Percentiles rank a stretch among this genome's conserved stretches.
Evolutionary conservation across 345 rosid species (phyloP).

Genomic region (Abelmoschus esculentus): DNA sequence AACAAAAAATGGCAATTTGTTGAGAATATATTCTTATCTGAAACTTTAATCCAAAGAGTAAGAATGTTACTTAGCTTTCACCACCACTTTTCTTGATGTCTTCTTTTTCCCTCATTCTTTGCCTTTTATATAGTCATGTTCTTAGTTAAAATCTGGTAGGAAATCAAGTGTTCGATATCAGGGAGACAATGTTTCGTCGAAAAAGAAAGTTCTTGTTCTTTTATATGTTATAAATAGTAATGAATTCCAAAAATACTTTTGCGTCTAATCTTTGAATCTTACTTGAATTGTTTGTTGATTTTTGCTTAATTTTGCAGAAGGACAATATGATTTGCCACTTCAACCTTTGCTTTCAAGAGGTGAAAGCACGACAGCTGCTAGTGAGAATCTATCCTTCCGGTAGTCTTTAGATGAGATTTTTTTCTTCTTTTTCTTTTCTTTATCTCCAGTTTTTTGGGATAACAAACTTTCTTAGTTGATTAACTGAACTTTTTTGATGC

Average conservation of each 20-base stretch:
- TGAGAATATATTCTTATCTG: slow-evolving; percentile 37
- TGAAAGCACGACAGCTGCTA: slow-evolving; percentile 31
- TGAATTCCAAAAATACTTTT: not conserved
- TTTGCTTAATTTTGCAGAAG: slow-evolving; percentile 30
- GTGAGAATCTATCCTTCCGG: slow-evolving; percentile 49
- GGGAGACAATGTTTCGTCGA: slow-evolving; percentile 9
- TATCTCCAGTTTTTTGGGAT: not conserved
- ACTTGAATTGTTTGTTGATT: slow-evolving; percentile 1
- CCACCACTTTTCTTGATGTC: not conserved
- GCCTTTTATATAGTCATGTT: slow-evolving; percentile 8
- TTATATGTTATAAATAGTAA: not conserved
- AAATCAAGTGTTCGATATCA: slow-evolving; percentile 18
- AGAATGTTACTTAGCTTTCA: slow-evolving; percentile 17
- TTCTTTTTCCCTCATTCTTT: not conserved
- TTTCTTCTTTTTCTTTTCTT: not conserved
- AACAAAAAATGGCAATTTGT: slow-evolving; percentile 17
- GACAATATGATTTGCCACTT: slow-evolving; percentile 31
- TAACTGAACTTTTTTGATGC: not conserved
- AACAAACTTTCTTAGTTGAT: not conserved
- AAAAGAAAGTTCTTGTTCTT: slow-evolving; percentile 16
- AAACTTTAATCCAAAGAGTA: slow-evolving; percentile 13
- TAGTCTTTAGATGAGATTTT: slow-evolving; percentile 18
- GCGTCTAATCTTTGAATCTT: slow-evolving; percentile 7
- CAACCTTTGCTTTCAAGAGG: slow-evolving; percentile 37
- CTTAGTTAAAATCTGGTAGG: slow-evolving; percentile 1